Evolutionary conservation across 805 yeast genomes (phyloP).

Genomic region (Monosporozyma solicola): DNA sequence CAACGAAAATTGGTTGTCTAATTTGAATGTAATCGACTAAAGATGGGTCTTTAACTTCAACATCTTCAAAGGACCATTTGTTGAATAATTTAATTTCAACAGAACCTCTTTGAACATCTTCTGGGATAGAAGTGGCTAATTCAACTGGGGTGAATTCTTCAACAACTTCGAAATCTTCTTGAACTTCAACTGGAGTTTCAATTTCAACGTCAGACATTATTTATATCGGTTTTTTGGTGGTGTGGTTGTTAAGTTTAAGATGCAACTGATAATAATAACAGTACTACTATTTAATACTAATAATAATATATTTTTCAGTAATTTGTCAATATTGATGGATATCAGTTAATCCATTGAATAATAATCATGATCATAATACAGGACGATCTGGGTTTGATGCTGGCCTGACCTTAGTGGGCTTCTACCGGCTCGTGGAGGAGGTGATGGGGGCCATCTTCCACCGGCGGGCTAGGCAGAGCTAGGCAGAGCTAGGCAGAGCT

Average conservation of each 20-base stretch:
- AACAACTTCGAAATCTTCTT: slow-evolving; percentile 62
- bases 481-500: no score
- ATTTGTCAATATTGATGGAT: not conserved
- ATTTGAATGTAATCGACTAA: slow-evolving; percentile 97
- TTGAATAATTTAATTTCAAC: slow-evolving; percentile 95
- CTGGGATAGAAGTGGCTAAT: slow-evolving; percentile 95
- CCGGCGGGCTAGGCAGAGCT: no score
- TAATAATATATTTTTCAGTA: not conserved
- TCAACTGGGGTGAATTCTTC: slow-evolving; percentile 64
- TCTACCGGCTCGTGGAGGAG: no score
- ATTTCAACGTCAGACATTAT: slow-evolving; percentile 76
- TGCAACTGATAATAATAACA: no score
- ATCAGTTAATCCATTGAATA: not conserved
- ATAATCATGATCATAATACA: no score
- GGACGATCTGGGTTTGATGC: no score
- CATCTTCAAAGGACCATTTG: slow-evolving; percentile 99
- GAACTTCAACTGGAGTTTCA: slow-evolving; percentile 46
- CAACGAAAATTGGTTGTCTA: slow-evolving; percentile 93
- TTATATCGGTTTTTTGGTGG: slow-evolving; percentile 6
- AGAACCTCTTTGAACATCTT: slow-evolving; percentile 92
- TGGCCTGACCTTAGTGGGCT: no score
- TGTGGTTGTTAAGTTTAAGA: slow-evolving; percentile 3
- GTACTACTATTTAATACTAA: not conserved
- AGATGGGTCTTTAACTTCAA: slow-evolving; percentile 95
- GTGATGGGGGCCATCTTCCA: no score